Percentiles rank a stretch among this genome's conserved stretches.
phyloP scores from a whole-genome alignment of 2,329 filamentous ascomycete species.

The Colletotrichum falcatum region DNA sequence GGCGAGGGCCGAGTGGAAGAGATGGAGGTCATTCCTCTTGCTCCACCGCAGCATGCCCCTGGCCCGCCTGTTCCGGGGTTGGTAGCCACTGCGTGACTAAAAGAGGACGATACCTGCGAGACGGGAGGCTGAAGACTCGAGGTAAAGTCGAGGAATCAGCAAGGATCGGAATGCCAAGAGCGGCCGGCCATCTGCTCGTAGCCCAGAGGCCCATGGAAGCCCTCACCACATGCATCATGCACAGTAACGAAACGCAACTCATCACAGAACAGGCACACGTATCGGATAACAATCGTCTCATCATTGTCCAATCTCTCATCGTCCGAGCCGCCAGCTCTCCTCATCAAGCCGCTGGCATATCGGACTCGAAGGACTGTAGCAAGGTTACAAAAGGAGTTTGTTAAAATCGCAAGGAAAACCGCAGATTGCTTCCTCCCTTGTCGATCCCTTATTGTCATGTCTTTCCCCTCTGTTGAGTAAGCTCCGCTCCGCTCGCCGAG shows the following conservation, averaged over 20 bases:
- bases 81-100: not conserved
- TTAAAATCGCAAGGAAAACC: slow-evolving; percentile 1
- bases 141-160: not conserved
- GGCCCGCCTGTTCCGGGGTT: not conserved
- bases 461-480: slow-evolving; percentile 4
- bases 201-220: not conserved
- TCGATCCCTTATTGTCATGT: slow-evolving; percentile 16
- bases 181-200: not conserved
- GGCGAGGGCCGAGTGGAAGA: not conserved
- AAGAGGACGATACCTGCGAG: not conserved
- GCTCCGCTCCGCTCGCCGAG: slow-evolving; percentile 16
- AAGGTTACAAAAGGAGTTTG: not conserved
- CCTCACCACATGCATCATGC: not conserved
- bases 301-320: slow-evolving; percentile 36
- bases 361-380: not conserved
- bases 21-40: not conserved
- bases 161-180: not conserved
- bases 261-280: not conserved
- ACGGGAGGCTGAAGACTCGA: not conserved
- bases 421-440: not conserved
- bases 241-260: not conserved
- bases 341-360: slow-evolving; percentile 18
- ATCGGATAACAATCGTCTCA: slow-evolving; percentile 36
- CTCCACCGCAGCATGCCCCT: not conserved
- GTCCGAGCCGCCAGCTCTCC: not conserved